Evolutionary conservation across 208 protist genomes (phyloP).

Genomic region (Leishmania tropica): DNA sequence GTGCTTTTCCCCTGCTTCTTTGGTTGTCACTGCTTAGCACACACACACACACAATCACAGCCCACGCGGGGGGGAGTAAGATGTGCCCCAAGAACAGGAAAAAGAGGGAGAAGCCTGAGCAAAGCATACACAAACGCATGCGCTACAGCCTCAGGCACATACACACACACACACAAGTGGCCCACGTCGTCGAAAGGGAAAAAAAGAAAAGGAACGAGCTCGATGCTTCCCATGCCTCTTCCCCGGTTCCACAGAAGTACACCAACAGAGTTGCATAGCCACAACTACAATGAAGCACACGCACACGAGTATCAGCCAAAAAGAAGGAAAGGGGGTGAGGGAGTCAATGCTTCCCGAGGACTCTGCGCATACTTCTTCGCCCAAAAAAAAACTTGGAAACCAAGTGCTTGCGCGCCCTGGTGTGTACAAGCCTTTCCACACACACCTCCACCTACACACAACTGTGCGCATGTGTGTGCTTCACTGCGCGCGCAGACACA

Average conservation of each 20-base stretch:
- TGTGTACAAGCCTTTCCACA: conserved; percentile 7
- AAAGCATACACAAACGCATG: not conserved
- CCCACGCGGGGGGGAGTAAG: not conserved
- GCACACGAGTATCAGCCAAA: not conserved
- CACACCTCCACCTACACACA: not conserved
- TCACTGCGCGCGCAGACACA: not conserved
- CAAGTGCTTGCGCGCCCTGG: not conserved
- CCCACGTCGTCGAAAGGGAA: conserved; percentile 10
- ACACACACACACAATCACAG: conserved; percentile 2
- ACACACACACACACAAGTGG: not conserved
- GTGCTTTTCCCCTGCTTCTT: not conserved
- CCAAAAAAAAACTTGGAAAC: not conserved
- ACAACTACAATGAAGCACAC: not conserved
- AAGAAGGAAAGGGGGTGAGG: conserved; percentile 10
- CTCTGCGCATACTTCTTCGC: conserved; percentile 15
- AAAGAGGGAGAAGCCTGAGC: not conserved
- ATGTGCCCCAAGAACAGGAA: not conserved
- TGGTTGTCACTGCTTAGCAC: conserved; percentile 2
- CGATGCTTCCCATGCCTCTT: not conserved
- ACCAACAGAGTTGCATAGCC: not conserved
- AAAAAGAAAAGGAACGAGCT: conserved; percentile 10
- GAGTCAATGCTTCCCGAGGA: not conserved
- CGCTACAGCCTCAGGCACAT: not conserved
- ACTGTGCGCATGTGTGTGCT: not conserved
- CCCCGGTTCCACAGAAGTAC: not conserved